Percentiles rank a stretch among this genome's conserved stretches.
Conservation (phyloP, 768 basidiomycete genomes). For the Boletus reticuloceps region DNA sequence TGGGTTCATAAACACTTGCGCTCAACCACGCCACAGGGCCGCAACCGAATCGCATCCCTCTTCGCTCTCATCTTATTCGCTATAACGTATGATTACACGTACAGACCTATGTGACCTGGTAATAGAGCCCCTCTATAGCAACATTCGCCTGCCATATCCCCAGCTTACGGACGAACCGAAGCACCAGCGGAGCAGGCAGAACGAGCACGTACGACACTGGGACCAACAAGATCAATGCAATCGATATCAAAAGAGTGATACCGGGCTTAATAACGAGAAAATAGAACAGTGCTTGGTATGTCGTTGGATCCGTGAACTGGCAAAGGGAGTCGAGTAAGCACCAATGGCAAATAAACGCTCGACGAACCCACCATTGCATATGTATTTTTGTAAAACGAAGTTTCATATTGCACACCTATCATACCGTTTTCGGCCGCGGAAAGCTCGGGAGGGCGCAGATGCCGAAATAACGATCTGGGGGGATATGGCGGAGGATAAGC, state of each 20-base stretch:
- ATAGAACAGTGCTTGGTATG: conserved; percentile 85
- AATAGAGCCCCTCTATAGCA: conserved; percentile 67
- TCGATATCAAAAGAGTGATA: conserved; percentile 65
- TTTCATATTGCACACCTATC: conserved; percentile 45
- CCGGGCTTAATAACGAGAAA: conserved; percentile 85
- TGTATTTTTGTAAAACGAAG: conserved; percentile 77
- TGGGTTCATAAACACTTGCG: conserved; percentile 25
- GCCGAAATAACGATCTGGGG: conserved; percentile 75
- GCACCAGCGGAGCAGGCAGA: conserved; percentile 63
- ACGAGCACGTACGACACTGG: conserved; percentile 58
- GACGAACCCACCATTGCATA: conserved; percentile 67
- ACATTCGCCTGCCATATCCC: conserved; percentile 85
- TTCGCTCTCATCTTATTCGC: not conserved
- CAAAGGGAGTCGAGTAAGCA: conserved; percentile 4
- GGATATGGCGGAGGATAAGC: conserved; percentile 62
- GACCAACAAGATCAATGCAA: conserved; percentile 53
- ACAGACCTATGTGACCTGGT: conserved; percentile 30
- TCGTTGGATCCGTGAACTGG: conserved; percentile 78
- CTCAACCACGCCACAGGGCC: conserved; percentile 29
- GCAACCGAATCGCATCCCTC: conserved; percentile 12
- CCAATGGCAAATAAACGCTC: not conserved
- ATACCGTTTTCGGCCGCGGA: conserved; percentile 50
- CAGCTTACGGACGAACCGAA: conserved; percentile 61
- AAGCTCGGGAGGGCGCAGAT: conserved; percentile 47
- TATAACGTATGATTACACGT: not conserved